Conservation (phyloP, 1,284 basidiomycete species). For the Moniliophthora roreri region DNA sequence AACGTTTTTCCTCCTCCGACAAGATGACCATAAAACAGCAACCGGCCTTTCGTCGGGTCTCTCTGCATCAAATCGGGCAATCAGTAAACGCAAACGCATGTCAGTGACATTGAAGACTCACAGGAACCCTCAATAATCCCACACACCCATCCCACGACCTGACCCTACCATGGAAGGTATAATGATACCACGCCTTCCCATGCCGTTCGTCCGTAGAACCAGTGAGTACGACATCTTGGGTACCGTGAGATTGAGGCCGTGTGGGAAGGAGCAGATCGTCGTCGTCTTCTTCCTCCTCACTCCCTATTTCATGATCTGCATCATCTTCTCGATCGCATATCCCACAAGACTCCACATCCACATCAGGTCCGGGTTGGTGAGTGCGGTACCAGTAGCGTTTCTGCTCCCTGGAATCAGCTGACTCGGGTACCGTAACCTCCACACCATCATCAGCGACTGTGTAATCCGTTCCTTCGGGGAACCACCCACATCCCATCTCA, state of each 20-base stretch:
- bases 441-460: not conserved
- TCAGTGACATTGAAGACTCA: conserved; percentile 21
- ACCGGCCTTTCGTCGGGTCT: conserved; percentile 32
- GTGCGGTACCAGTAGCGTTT: not conserved
- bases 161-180: conserved; percentile 61
- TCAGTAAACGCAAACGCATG: not conserved
- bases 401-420: not conserved
- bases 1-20: conserved; percentile 56
- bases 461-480: not conserved
- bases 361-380: not conserved
- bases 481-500: conserved; percentile 2
- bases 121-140: conserved; percentile 53
- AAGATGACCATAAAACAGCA: conserved; percentile 70
- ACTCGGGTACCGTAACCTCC: not conserved
- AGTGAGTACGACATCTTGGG: conserved; percentile 56
- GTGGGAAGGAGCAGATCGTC: conserved; percentile 3
- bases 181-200: conserved; percentile 59
- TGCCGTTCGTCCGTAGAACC: conserved; percentile 61
- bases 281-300: conserved; percentile 19
- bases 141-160: conserved; percentile 69
- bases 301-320: conserved; percentile 18
- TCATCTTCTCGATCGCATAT: not conserved
- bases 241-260: conserved; percentile 30
- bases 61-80: conserved; percentile 8
- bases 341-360: conserved; percentile 20